Base-by-base conservation (phyloP, 2,329 filamentous ascomycete genomes). In the Aspergillus puulaauensis region DNA sequence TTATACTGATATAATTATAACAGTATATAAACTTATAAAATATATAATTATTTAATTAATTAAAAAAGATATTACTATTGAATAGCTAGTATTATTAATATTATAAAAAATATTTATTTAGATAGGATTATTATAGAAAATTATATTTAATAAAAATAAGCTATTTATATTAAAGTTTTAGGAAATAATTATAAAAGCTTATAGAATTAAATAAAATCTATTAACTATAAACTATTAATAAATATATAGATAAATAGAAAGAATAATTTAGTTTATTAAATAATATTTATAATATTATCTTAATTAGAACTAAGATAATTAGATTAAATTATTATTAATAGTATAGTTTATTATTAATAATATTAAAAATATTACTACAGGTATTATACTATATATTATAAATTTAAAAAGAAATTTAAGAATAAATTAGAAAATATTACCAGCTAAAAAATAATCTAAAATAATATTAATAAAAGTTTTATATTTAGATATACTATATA, bases 281-380 rank as follows among this genome's bases (percentile, higher is more conserved):
- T 48, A 48, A 21, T 48, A 48, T 14, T 3, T 48, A 48, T 48
- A 48, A 48, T 21, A 48, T 8, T 50, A 50, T 3, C 11, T 50
- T 40, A 6, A 50, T n/a, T 50, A 24, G 35, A 50, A 50, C 4
- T 4, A 50, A 24, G 19, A 24, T 50, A 50, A 39, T 40, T 50
- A 50, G 19, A 15, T 40, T 52, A 43, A 52, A 4, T 15, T 52
- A 27, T 12, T 52, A 21, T n/a, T 27, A 8, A 41, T 44, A 50
- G 17, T 11, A 35, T 19, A 55, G 2, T 47, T 55, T 43, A 43
- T 17, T 23, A 49, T 49, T 44, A 49, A 55, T 55, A 55, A 21
- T 44, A 55, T 44, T 44, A 49, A n/a, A 15, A 37, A 41, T 49
- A 49, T 44, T 47, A 43, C 19, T 35, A 44, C 6, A 41, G 23